Evolutionary conservation across 2,329 filamentous ascomycete species (phyloP).

Genomic region (Ophiognomonia clavigignenti-juglandacearum): DNA sequence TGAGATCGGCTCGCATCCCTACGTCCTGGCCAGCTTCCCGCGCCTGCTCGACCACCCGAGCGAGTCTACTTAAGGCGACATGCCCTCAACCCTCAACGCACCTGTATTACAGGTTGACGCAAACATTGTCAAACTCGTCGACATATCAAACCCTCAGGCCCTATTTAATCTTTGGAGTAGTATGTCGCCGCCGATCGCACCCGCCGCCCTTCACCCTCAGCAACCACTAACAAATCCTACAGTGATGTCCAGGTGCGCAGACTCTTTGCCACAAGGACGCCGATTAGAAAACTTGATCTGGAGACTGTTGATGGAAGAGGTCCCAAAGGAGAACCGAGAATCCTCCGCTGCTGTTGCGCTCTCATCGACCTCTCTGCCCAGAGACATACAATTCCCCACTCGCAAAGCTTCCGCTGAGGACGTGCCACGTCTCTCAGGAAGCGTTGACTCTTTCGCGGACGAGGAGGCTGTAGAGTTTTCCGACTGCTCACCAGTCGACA

Average conservation of each 20-base stretch:
- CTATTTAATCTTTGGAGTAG: constrained; percentile 97
- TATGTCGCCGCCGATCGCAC: constrained; percentile 42
- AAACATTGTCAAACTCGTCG: constrained; percentile 88
- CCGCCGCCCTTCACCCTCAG: constrained; percentile 2
- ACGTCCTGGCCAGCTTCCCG: constrained; percentile 17
- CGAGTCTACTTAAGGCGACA: constrained; percentile 38
- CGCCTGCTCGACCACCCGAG: constrained; percentile 33
- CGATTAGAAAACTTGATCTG: constrained; percentile 93
- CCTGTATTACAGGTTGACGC: constrained; percentile 90
- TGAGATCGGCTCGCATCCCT: constrained; percentile 22
- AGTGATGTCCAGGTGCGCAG: constrained; percentile 94
- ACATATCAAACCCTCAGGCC: constrained; percentile 87
- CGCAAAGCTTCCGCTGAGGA: constrained; percentile 38
- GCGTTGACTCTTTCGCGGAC: constrained; percentile 69
- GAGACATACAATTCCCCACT: constrained; percentile 35
- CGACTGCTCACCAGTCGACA: constrained; percentile 51
- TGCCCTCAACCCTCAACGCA: constrained; percentile 80
- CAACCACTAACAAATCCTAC: constrained; percentile 11
- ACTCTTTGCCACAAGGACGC: constrained; percentile 88
- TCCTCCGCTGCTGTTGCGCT: constrained; percentile 38
- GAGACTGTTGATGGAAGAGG: constrained; percentile 90
- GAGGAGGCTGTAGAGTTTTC: constrained; percentile 60
- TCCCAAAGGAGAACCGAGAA: constrained; percentile 7
- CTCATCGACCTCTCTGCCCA: constrained; percentile 39
- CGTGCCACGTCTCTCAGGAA: constrained; percentile 69